phyloP scores from a whole-genome alignment of 768 basidiomycete genomes.

The Basidioascus undulatus region DNA sequence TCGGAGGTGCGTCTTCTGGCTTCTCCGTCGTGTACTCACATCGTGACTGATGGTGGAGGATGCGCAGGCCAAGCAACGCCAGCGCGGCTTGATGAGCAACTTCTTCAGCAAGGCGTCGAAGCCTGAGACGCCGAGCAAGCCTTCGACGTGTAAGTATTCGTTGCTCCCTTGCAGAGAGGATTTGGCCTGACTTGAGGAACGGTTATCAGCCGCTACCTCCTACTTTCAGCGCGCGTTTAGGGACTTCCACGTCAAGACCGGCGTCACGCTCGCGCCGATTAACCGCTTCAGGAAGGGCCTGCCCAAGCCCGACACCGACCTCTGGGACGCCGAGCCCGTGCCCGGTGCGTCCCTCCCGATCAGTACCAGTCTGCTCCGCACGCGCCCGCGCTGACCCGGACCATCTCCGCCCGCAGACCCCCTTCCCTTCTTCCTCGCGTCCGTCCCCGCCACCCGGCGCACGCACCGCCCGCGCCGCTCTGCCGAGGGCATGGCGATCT shows the following conservation, averaged over 20 bases:
- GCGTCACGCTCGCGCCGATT: constrained; percentile 38
- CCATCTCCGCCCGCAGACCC: constrained; percentile 4
- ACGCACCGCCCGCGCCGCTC: background rate
- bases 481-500: background rate
- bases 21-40: too few relatives aligned
- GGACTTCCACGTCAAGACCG: constrained; percentile 57
- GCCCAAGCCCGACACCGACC: background rate
- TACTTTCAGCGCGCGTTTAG: constrained; percentile 57
- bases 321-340: background rate
- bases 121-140: background rate
- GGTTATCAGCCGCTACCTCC: constrained; percentile 17
- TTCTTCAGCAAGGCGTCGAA: constrained; percentile 47
- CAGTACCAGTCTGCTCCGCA: too few relatives aligned
- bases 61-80: constrained; percentile 34
- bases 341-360: too few relatives aligned
- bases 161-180: background rate
- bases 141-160: background rate
- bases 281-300: constrained; percentile 32
- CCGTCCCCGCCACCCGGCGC: background rate
- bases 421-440: background rate
- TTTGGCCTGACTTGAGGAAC: background rate
- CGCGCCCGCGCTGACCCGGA: too few relatives aligned
- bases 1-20: too few relatives aligned
- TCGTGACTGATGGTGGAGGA: background rate
- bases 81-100: constrained; percentile 45